Evolutionary conservation across 2,329 filamentous ascomycete species (phyloP).

Genomic region (Monosporascus sp.): DNA sequence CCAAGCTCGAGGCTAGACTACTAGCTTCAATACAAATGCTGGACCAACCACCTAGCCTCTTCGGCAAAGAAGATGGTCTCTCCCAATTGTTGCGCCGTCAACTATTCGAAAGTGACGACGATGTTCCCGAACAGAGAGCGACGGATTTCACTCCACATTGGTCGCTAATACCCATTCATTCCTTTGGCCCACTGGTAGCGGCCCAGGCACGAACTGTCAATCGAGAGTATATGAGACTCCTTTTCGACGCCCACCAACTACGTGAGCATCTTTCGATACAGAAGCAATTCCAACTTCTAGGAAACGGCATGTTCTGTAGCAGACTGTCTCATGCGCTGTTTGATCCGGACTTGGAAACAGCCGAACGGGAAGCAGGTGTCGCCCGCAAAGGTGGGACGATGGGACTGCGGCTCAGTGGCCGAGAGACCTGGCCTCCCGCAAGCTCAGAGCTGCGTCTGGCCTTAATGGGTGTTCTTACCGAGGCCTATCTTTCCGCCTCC

Average conservation of each 20-base stretch:
- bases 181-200: conserved; percentile 67
- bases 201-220: conserved; percentile 75
- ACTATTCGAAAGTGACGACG: conserved; percentile 26
- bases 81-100: conserved; percentile 33
- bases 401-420: conserved; percentile 75
- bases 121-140: conserved; percentile 7
- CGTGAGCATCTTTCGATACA: conserved; percentile 69
- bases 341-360: conserved; percentile 72
- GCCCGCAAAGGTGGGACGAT: conserved; percentile 66
- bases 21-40: conserved; percentile 45
- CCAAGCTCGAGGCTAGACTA: conserved; percentile 42
- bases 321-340: conserved; percentile 80
- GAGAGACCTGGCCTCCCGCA: conserved; percentile 86
- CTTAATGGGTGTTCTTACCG: conserved; percentile 76
- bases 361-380: conserved; percentile 66
- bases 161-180: conserved; percentile 61
- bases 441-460: conserved; percentile 89
- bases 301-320: conserved; percentile 77
- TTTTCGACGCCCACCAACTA: conserved; percentile 71
- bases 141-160: conserved; percentile 44
- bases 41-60: conserved; percentile 27
- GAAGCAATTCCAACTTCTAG: conserved; percentile 74
- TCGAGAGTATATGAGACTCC: conserved; percentile 64
- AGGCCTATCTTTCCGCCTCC: conserved; percentile 51
- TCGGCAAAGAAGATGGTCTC: conserved; percentile 29